Percentiles rank a stretch among this genome's conserved stretches.
Evolutionary conservation across 192 early-diverging fungal genomes (phyloP).

Genomic region (Bifiguratus adelaidae): DNA sequence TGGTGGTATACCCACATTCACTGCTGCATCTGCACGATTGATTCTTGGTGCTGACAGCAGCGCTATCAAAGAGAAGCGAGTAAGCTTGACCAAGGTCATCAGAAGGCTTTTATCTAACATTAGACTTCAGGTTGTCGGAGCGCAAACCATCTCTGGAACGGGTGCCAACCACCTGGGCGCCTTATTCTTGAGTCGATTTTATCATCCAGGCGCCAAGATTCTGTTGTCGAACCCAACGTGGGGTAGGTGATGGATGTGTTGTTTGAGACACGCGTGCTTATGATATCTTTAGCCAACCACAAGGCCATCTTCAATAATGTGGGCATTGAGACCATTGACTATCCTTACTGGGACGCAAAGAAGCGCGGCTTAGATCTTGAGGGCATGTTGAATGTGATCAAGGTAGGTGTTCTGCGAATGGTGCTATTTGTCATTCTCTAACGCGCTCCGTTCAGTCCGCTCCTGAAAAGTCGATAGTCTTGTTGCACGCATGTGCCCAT

Average conservation of each 20-base stretch:
- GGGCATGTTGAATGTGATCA: slow-evolving; percentile 59
- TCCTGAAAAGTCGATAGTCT: slow-evolving; percentile 68
- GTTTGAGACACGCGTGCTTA: neutral
- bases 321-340: slow-evolving; percentile 74
- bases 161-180: slow-evolving; percentile 85
- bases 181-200: slow-evolving; percentile 70
- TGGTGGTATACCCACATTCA: slow-evolving; percentile 71
- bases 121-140: slow-evolving; percentile 25
- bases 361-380: slow-evolving; percentile 72
- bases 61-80: slow-evolving; percentile 59
- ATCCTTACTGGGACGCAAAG: slow-evolving; percentile 82
- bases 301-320: slow-evolving; percentile 78
- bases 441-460: slow-evolving; percentile 31
- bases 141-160: slow-evolving; percentile 93
- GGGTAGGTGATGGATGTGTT: slow-evolving; percentile 42
- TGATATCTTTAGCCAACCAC: slow-evolving; percentile 59
- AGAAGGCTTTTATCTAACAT: slow-evolving; percentile 2
- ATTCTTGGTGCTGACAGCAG: slow-evolving; percentile 72
- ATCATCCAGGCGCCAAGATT: slow-evolving; percentile 44
- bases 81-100: slow-evolving; percentile 17
- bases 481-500: slow-evolving; percentile 96
- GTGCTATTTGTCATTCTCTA: slow-evolving; percentile 2
- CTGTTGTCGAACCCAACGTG: slow-evolving; percentile 96
- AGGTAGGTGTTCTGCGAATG: slow-evolving; percentile 12
- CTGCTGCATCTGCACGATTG: slow-evolving; percentile 65